These are phyloP conservation scores for Haplosporangium gracile DNA, from an alignment of 192 early-diverging fungal genomes.

Conservation along the genomic window DNA sequence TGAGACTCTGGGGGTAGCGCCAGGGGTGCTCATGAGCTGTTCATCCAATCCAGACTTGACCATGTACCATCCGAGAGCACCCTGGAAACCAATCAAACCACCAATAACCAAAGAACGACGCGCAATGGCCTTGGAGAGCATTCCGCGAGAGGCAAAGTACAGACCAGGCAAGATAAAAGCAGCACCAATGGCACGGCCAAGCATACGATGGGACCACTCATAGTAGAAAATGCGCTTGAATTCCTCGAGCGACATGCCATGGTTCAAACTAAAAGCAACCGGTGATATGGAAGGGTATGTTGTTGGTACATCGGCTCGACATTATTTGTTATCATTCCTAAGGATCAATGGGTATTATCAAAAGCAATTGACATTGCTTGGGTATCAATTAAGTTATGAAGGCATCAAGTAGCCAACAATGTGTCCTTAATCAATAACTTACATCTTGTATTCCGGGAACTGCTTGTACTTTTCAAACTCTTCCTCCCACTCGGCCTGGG, in stretches of 20 bases:
- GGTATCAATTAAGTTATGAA: neutral
- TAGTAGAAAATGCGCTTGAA: conserved; percentile 99
- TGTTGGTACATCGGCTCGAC: neutral
- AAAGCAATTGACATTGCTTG: neutral
- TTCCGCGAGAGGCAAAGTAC: conserved; percentile 86
- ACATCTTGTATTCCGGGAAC: conserved; percentile 97
- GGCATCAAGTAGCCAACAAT: neutral
- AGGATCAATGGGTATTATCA: no score
- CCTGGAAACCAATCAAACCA: conserved; percentile 82
- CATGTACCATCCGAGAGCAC: conserved; percentile 98
- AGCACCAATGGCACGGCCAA: conserved; percentile 92
- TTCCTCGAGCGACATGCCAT: conserved; percentile 88
- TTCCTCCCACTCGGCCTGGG: conserved; percentile 87
- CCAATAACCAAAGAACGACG: conserved; percentile 74
- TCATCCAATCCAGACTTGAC: conserved; percentile 92
- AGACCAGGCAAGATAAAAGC: conserved; percentile 88
- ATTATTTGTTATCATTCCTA: neutral
- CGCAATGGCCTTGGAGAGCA: conserved; percentile 76
- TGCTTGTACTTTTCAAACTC: conserved; percentile 99
- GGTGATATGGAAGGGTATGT: no score
- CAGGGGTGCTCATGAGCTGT: conserved; percentile 80
- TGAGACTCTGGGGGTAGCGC: conserved; percentile 90
- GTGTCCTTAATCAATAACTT: conserved; percentile 35
- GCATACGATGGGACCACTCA: conserved; percentile 98
- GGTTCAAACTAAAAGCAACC: conserved; percentile 77